Conservation (phyloP, 2,329 filamentous ascomycete genomes). For the Podosphaera xanthii region DNA sequence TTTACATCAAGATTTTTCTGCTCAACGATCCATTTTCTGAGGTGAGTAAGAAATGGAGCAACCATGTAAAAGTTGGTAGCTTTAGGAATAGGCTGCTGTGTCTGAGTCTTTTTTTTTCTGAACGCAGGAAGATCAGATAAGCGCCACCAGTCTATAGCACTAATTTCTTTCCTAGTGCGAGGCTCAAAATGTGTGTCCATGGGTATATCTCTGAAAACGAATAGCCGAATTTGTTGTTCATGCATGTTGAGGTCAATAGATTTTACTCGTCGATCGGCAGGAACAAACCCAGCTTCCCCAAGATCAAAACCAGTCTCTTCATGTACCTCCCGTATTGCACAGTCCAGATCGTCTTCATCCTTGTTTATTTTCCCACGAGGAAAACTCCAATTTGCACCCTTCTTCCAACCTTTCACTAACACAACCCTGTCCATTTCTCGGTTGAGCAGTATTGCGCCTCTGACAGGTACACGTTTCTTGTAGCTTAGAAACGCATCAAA, state of each 20-base stretch:
- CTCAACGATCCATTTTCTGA: constrained; percentile 79
- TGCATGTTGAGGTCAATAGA: constrained; percentile 75
- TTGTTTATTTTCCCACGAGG: constrained; percentile 96
- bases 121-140: constrained; percentile 70
- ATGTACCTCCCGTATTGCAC: constrained; percentile 80
- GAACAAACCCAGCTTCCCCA: constrained; percentile 49
- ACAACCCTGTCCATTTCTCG: constrained; percentile 83
- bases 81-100: constrained; percentile 35
- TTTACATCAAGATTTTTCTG: constrained; percentile 47
- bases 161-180: constrained; percentile 87
- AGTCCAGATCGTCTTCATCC: constrained; percentile 81
- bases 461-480: constrained; percentile 82
- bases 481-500: constrained; percentile 86
- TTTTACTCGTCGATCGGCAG: constrained; percentile 48
- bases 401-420: constrained; percentile 95
- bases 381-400: constrained; percentile 88
- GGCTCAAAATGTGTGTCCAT: constrained; percentile 76
- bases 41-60: constrained; percentile 62
- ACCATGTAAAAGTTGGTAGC: constrained; percentile 93
- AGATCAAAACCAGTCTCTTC: constrained; percentile 91
- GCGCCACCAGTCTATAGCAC: constrained; percentile 88
- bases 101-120: constrained; percentile 36
- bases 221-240: constrained; percentile 81
- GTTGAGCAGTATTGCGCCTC: constrained; percentile 84
- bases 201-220: constrained; percentile 73